Conservation (phyloP, 129 eudicot species). For the Helianthus tuberosus region DNA sequence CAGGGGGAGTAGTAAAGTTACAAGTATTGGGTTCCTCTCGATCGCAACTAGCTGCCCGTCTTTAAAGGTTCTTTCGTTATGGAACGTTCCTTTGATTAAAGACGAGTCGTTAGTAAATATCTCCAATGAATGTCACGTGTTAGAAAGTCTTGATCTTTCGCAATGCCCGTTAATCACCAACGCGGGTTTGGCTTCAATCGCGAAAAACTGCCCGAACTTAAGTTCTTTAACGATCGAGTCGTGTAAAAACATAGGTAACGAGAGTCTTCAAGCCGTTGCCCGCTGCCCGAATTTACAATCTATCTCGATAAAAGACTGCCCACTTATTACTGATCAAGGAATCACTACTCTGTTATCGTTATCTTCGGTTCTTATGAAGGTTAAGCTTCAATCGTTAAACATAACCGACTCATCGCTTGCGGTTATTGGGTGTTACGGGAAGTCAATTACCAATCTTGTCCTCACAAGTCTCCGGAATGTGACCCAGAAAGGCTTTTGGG, state of each 20-base stretch:
- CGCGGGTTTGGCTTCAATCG: constrained; percentile 74
- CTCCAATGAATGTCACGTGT: constrained; percentile 66
- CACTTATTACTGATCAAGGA: constrained; percentile 77
- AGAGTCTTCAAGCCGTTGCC: constrained; percentile 66
- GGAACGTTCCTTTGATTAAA: constrained; percentile 65
- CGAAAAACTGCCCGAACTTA: constrained; percentile 61
- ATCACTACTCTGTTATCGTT: constrained; percentile 64
- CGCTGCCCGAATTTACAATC: constrained; percentile 72
- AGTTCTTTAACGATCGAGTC: constrained; percentile 65
- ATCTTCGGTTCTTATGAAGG: constrained; percentile 50
- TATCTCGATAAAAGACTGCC: constrained; percentile 65
- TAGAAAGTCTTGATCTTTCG: constrained; percentile 83
- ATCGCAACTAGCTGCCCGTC: constrained; percentile 86
- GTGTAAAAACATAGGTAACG: constrained; percentile 66
- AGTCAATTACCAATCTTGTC: constrained; percentile 64
- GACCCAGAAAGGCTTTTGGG: constrained; percentile 89
- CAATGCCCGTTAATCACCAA: constrained; percentile 69
- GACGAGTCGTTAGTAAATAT: constrained; percentile 66
- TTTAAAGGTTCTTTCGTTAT: constrained; percentile 65
- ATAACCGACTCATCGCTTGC: constrained; percentile 82
- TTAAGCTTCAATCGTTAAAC: constrained; percentile 63
- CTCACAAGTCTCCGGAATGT: constrained; percentile 58
- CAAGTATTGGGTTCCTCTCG: constrained; percentile 65
- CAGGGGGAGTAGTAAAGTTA: constrained; percentile 70
- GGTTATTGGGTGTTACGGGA: constrained; percentile 80